Percentiles rank a stretch among this genome's conserved stretches.
Conservation (phyloP, 768 basidiomycete genomes). For the Wakefieldia striispora region DNA sequence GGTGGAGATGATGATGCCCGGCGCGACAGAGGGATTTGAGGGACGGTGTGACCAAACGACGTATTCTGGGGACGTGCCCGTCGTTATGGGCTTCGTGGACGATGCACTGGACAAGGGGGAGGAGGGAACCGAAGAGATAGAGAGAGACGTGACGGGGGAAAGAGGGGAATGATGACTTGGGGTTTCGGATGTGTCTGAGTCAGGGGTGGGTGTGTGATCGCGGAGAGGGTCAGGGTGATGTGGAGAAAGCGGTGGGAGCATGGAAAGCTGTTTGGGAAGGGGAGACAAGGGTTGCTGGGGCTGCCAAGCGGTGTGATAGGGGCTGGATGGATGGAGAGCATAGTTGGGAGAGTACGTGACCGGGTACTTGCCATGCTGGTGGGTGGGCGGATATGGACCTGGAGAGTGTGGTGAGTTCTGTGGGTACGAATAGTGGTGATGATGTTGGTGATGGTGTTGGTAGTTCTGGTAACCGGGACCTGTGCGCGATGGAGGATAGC, state of each 20-base stretch:
- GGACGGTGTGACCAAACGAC: constrained; percentile 78
- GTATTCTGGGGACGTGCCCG: constrained; percentile 34
- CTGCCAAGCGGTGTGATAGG: constrained; percentile 46
- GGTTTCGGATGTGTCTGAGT: constrained; percentile 3
- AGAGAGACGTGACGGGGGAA: constrained; percentile 7
- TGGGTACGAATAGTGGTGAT: constrained; percentile 35
- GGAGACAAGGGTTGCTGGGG: constrained; percentile 51
- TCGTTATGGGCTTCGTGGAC: background rate
- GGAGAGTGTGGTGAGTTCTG: constrained; percentile 31
- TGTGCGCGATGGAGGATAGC: constrained; percentile 36
- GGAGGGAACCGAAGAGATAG: constrained; percentile 1
- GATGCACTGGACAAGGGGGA: constrained; percentile 3
- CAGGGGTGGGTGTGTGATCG: constrained; percentile 1
- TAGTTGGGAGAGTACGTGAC: constrained; percentile 35
- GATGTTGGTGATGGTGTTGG: constrained; percentile 30
- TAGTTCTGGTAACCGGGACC: constrained; percentile 39
- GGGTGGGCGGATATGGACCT: constrained; percentile 25
- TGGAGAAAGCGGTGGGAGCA: constrained; percentile 35
- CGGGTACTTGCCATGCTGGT: constrained; percentile 34
- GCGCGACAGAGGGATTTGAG: constrained; percentile 58
- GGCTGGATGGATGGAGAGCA: constrained; percentile 20
- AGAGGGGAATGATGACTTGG: constrained; percentile 13
- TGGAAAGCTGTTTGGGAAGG: constrained; percentile 61
- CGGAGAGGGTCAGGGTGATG: background rate
- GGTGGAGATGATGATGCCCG: constrained; percentile 70